These are phyloP conservation scores for Pichia heedii DNA, from an alignment of 805 yeast genomes.

Conservation along the genomic window DNA sequence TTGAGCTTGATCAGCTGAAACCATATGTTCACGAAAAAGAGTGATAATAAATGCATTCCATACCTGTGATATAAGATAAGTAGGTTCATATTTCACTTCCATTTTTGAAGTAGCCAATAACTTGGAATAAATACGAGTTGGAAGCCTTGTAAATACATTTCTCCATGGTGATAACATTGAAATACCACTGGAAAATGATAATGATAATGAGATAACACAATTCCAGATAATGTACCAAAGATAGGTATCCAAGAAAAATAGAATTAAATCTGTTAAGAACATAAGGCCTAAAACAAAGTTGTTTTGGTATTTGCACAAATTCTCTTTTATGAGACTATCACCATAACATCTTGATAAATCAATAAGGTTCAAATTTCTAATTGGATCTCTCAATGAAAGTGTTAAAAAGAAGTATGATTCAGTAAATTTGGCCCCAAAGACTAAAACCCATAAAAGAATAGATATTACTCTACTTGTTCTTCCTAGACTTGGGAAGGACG, in stretches of 20 bases:
- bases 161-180: conserved; percentile 53
- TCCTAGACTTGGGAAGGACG: conserved; percentile 33
- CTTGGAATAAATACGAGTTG: conserved; percentile 42
- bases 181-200: conserved; percentile 44
- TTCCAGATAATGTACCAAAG: conserved; percentile 53
- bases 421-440: conserved; percentile 40
- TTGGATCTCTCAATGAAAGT: conserved; percentile 42
- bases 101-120: conserved; percentile 36
- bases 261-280: conserved; percentile 36
- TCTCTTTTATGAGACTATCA: conserved; percentile 32
- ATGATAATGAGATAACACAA: conserved; percentile 38
- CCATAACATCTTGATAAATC: conserved; percentile 36
- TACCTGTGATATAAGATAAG: conserved; percentile 35
- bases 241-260: conserved; percentile 47
- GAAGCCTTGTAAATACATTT: conserved; percentile 42
- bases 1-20: conserved; percentile 42
- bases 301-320: conserved; percentile 36
- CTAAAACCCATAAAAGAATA: conserved; percentile 36
- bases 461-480: conserved; percentile 34
- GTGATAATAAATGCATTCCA: conserved; percentile 49
- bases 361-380: conserved; percentile 38
- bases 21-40: conserved; percentile 45
- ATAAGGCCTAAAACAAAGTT: conserved; percentile 33
- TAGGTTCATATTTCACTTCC: conserved; percentile 35
- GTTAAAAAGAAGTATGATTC: conserved; percentile 49